Evolutionary conservation across 129 eudicot species (phyloP), one percentile per base, ranked within the genome.

Genomic region (Lactuca sativa): DNA sequence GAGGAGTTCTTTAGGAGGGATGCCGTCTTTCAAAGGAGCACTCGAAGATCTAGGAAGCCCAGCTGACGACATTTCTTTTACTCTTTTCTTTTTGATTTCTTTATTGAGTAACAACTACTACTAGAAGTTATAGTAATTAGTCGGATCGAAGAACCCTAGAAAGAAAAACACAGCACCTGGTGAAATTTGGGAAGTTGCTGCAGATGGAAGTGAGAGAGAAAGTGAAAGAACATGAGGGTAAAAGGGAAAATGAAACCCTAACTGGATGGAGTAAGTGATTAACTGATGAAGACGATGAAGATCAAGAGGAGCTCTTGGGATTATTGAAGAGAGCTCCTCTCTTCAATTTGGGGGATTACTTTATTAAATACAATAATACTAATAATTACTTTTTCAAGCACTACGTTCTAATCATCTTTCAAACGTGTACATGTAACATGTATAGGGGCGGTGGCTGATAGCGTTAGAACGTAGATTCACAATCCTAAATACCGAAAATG

Each of bases 1-100:
- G 36, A 95, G 95, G 73, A 95, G 97, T 74, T 95, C 99, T 79
- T 95, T 90, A 78, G 99, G 93, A 82, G 97, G 99, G 49, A 95
- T 90, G 31, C 86, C 92, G 71, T 89, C 85, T 77, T 87, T 93
- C 43, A 82, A 71, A 16, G 85, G 77, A 68, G 92, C 86, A 82
- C 92, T 83, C 17, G 96, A 78, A 69, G 95, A 86, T 93, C 95
- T 81, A 72, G 84, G 85, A 56, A 92, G 81, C 67, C 90, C 97
- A 21, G 88, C 49, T 74, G 81, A 78, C 53, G 77, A 41, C 81
- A 77, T 77, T 38, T 52, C 25, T 74, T 44, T 64, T 11, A 17
- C 1, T 7, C 7, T 21, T 40, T 25, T 41, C 43, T 25, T 48
- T 25, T 38, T 15, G 17, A 62, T 38, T 38, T 53, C 16, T 10